Evolutionary conservation across 1,284 basidiomycete species (phyloP), one percentile per base, ranked within the genome.

Genomic region (Tremellales sp.): DNA sequence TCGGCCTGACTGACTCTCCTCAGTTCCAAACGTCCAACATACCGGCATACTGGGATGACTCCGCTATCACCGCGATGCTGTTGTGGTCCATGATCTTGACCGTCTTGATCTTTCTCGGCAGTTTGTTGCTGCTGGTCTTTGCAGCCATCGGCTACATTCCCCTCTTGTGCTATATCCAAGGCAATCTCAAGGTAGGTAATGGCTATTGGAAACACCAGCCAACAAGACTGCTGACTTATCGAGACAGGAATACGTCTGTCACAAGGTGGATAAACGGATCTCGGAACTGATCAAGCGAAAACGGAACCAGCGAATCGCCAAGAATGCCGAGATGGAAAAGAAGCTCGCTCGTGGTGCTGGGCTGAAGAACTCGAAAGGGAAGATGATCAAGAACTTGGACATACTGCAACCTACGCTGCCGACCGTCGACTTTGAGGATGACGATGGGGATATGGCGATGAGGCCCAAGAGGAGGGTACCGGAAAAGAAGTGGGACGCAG

Each of bases 261-360:
- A 97, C 77, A 97, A 97, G 75, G 90, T 97, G 46, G 94, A 97
- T 76, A 97, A 95, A 84, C 87, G 94, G 58, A 97, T 98, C 60
- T 81, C 84, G 48, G 87, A 87, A 67, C 83, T 97, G 53, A 92
- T 98, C 76, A 91, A 89, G 70, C 84, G 86, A 60, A 86, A 87
- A 72, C 86, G 87, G 64, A 87, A 88, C 69, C 84, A 91, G 62
- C 84, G 94, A 31, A 76, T 91, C 32, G 82, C 81, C 6, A 85
- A 87, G 59, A 85, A 89, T 47, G 84, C 84, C 13, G 86, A 83
- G 47, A 78, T 87, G 32, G 92, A 92, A 25, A 84, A 85, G 76
- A 92, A 91, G 67, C 85, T 97, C 72, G 94, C 91, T 3, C 87
- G 87, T 45, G 82, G 65, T 24, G 53, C 47, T 86, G 90, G 53